Conservation (phyloP, 768 basidiomycete species). For the Trametes cubensis region DNA sequence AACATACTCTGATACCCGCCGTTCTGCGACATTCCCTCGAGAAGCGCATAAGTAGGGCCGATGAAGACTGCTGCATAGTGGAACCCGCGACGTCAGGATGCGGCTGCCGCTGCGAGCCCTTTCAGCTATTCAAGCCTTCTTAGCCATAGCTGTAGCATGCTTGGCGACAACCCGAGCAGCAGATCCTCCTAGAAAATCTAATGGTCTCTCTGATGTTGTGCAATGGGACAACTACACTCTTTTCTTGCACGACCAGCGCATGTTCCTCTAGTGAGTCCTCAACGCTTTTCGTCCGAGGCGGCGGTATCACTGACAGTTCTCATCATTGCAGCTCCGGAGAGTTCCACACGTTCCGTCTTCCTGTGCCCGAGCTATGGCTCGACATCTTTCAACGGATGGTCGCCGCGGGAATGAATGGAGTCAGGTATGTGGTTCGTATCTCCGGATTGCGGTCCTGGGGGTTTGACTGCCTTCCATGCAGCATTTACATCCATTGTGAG, state of each 20-base stretch:
- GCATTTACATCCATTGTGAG: conserved; percentile 71
- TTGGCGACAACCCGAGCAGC: background rate
- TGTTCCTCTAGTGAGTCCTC: conserved; percentile 67
- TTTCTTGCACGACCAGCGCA: conserved; percentile 65
- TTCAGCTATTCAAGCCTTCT: background rate
- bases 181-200: conserved; percentile 33
- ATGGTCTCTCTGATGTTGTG: conserved; percentile 40
- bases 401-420: conserved; percentile 76
- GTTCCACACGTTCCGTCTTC: conserved; percentile 82
- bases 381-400: conserved; percentile 83
- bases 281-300: too few species aligned
- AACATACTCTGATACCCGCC: too few species aligned
- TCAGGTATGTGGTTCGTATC: conserved; percentile 43
- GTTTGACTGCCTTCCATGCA: background rate
- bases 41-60: background rate
- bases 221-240: conserved; percentile 75
- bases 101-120: background rate
- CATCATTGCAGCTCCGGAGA: conserved; percentile 70
- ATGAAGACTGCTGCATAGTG: too few species aligned
- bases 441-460: background rate
- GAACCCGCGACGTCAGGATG: background rate
- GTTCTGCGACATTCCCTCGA: too few species aligned
- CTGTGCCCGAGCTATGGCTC: conserved; percentile 78
- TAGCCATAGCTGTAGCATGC: background rate
- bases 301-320: too few species aligned